Base-by-base conservation (phyloP, 2,329 filamentous ascomycete genomes). In the Podosphaera xanthii region DNA sequence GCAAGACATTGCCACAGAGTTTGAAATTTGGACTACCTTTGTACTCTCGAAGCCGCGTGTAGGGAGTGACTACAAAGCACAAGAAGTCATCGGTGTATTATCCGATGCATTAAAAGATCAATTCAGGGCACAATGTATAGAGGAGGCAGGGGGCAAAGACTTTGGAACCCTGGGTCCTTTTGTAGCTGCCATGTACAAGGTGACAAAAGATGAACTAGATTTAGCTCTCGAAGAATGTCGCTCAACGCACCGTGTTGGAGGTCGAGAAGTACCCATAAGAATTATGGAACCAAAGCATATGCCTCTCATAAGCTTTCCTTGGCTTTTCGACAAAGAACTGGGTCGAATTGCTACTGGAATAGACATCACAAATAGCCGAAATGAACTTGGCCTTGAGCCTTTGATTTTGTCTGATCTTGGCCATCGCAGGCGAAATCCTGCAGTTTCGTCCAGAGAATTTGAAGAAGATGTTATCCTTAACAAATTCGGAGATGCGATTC, bases 241-340 rank as follows among this genome's bases (percentile, higher is more conserved):
- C 33, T 60, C 64, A 9, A 71, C 65, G 0, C 71, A 70, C 62
- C 65, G 70, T 2, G 70, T 70, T 5, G 74, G 69, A 14, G 72
- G 71, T 1, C 63, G 67, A 36, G 64, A 67, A n/a, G 65, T 73
- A 5, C 70, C 70, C 4, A 62, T 67, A 10, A 68, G 71, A 31
- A 68, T 67, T 30, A 71, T 72, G 66, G 71, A 70, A 9, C 66
- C 74, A 1, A 73, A 73, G 7, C 72, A 73, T 1, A 84, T 89
- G 76, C 91, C 92, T 0, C 73, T 97, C 7, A 92, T 96, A 65
- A 92, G 84, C 61, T 97, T 96, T 65, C 91, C 92, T 0, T 98
- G 92, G 92, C 74, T 97, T 1, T 94, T 97, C 63, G 76, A 82
- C 10, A 76, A 77, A 52, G 78, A 88, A 61, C 74, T 94, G 3